Evolutionary conservation across 2,329 filamentous ascomycete genomes (phyloP).

Genomic region (Fulvia fulva): DNA sequence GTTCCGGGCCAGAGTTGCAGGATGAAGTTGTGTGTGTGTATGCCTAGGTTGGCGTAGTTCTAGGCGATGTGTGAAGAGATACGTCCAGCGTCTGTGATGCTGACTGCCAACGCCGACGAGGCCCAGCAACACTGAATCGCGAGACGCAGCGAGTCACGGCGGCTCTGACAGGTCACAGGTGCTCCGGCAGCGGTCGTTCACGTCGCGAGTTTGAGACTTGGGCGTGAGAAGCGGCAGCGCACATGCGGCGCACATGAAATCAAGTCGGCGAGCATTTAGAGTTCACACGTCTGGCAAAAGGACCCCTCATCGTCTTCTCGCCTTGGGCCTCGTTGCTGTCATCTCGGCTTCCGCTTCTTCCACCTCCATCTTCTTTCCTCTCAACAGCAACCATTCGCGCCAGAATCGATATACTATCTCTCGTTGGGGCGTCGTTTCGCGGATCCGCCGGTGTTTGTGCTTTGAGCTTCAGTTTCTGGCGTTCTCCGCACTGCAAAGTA

Average conservation of each 20-base stretch:
- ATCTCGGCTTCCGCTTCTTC: not conserved
- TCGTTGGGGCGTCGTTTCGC: conserved; percentile 6
- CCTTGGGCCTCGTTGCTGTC: not conserved
- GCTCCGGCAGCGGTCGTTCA: not conserved
- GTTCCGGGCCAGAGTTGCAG: not conserved
- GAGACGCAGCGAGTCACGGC: not conserved
- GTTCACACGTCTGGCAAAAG: not conserved
- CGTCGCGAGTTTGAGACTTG: not conserved
- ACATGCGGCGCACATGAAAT: not conserved
- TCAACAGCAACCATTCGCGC: not conserved
- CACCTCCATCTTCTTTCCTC: not conserved
- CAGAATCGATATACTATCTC: conserved; percentile 1
- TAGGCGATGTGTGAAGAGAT: not conserved
- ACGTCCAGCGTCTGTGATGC: not conserved
- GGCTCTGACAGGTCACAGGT: not conserved
- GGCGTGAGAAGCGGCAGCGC: not conserved
- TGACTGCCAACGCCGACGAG: not conserved
- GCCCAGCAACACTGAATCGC: not conserved
- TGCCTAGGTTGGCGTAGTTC: not conserved
- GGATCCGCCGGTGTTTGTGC: conserved; percentile 8
- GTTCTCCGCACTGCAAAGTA: not conserved
- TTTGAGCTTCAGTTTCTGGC: conserved; percentile 6
- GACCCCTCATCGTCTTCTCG: not conserved
- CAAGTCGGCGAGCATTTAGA: not conserved
- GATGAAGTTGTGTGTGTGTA: not conserved